Base-by-base conservation (phyloP, 2,329 filamentous ascomycete species). In the Cladosporium halotolerans region DNA sequence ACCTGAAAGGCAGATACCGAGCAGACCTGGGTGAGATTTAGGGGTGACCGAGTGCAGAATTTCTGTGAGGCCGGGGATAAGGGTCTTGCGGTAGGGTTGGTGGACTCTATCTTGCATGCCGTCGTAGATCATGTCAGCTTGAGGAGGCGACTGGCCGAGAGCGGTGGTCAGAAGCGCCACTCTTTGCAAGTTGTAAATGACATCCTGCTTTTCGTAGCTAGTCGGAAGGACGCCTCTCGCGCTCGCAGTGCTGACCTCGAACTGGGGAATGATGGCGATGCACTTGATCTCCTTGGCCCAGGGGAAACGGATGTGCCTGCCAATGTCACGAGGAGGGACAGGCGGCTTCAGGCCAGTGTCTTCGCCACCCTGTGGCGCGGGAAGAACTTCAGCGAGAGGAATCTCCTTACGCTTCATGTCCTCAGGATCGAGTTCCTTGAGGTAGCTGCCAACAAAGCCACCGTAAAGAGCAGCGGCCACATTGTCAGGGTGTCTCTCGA, bases 21-120 rank as follows among this genome's bases (percentile, higher is more conserved):
- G 79, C 51, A 99, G 82, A 5, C 93, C 93, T 1, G 88, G 84
- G 68, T 96, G 89, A 4, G 86, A 86, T 66, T 82, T 81, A 28
- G 92, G 93, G 9, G 88, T 96, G 76, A 97, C 91, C 56, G 86
- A 92, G 69, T 89, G 83, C 49, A 99, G 83, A 51, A 99, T 92
- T 68, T 96, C 87, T 13, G 88, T 86, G 54, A 99, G 79, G 0
- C 92, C 93, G 1, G 93, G 93, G 62, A 99, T 95, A 57, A 99
- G 81, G 2, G 81, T 86, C 72, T 93, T 86, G 51, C 93, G 86
- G 76, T 99, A 97, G 41, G 90, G 93, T 72, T 99, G 93, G 74
- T 99, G 93, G 57, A 99, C 83, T 73, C 91, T 95, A 76, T 99
- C 93, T 74, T 97, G 93, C 93, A 99, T 99, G 44, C 91, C 92